Conservation (phyloP, 78 protist species). For the Pelomyxa schiedti region DNA sequence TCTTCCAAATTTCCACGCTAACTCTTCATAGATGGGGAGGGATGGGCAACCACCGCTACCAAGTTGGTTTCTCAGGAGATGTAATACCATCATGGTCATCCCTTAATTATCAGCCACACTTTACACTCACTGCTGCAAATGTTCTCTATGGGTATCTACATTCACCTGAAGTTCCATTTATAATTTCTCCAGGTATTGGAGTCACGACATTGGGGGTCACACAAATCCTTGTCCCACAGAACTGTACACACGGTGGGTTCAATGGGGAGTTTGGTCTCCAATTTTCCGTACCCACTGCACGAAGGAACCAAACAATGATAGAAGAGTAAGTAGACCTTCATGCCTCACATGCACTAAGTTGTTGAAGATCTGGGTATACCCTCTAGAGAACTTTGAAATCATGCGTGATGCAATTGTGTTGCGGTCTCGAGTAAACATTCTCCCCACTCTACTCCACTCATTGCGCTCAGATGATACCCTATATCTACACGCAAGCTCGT, state of each 20-base stretch:
- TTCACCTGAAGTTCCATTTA: not conserved
- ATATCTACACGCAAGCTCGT: slow-evolving; percentile 44
- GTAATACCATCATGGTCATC: slow-evolving; percentile 17
- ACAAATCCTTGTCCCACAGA: not conserved
- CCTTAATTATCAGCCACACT: slow-evolving; percentile 32
- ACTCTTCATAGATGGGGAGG: slow-evolving; percentile 23
- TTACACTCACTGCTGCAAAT: slow-evolving; percentile 35
- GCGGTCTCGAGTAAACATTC: not conserved
- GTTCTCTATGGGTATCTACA: slow-evolving; percentile 18
- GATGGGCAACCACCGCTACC: slow-evolving; percentile 40
- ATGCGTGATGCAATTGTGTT: slow-evolving; percentile 8
- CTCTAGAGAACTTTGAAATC: not conserved
- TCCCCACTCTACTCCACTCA: not conserved
- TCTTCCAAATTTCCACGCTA: not conserved
- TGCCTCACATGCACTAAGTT: not conserved
- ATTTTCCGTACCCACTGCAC: slow-evolving; percentile 2
- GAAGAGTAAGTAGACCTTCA: not conserved
- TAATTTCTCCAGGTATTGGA: too few species aligned
- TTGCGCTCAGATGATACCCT: slow-evolving; percentile 36
- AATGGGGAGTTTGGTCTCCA: slow-evolving; percentile 16
- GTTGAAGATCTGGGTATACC: slow-evolving; percentile 4
- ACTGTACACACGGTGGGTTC: slow-evolving; percentile 45
- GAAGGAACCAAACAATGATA: not conserved
- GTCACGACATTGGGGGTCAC: slow-evolving; percentile 20
- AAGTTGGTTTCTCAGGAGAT: slow-evolving; percentile 45